Evolutionary conservation across 345 rosid genomes (phyloP).

Genomic region (Arabidopsis suecica): DNA sequence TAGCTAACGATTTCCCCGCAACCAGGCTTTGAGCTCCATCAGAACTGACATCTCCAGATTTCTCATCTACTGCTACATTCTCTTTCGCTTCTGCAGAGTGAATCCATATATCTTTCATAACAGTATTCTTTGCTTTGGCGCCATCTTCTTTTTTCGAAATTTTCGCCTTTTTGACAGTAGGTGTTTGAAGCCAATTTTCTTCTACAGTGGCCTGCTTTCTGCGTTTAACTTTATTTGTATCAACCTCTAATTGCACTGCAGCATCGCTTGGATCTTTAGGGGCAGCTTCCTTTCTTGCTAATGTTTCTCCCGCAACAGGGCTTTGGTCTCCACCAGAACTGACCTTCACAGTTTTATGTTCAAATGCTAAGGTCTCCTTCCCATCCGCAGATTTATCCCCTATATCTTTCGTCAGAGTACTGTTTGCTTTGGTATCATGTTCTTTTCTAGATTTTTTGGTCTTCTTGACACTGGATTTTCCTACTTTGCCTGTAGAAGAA

Average conservation of each 20-base stretch:
- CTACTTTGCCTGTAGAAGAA: slow-evolving; percentile 43
- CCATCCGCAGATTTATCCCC: slow-evolving; percentile 43
- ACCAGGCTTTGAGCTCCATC: slow-evolving; percentile 36
- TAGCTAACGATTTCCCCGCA: slow-evolving; percentile 27
- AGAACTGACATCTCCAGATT: slow-evolving; percentile 21
- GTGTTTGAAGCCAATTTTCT: slow-evolving; percentile 26
- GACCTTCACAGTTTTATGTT: slow-evolving; percentile 11
- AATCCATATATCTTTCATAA: slow-evolving; percentile 32
- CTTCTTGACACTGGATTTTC: slow-evolving; percentile 38
- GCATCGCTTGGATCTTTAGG: slow-evolving; percentile 21
- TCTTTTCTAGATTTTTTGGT: slow-evolving; percentile 38
- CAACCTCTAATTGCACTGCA: slow-evolving; percentile 30
- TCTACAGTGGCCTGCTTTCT: slow-evolving; percentile 35
- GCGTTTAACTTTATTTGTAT: slow-evolving; percentile 29
- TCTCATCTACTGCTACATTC: slow-evolving; percentile 46
- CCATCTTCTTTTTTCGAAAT: slow-evolving; percentile 33
- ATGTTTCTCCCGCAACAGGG: slow-evolving; percentile 31
- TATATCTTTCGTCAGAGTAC: slow-evolving; percentile 19
- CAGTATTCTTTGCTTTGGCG: slow-evolving; percentile 24
- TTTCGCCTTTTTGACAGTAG: slow-evolving; percentile 28
- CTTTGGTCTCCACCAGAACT: slow-evolving; percentile 39
- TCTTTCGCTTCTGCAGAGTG: slow-evolving; percentile 51
- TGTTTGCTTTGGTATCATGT: slow-evolving; percentile 31
- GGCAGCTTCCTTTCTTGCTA: slow-evolving; percentile 36
- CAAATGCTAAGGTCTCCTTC: slow-evolving; percentile 54